Conservation (phyloP, 192 early-diverging fungal species). For the Linnemannia elongata region DNA sequence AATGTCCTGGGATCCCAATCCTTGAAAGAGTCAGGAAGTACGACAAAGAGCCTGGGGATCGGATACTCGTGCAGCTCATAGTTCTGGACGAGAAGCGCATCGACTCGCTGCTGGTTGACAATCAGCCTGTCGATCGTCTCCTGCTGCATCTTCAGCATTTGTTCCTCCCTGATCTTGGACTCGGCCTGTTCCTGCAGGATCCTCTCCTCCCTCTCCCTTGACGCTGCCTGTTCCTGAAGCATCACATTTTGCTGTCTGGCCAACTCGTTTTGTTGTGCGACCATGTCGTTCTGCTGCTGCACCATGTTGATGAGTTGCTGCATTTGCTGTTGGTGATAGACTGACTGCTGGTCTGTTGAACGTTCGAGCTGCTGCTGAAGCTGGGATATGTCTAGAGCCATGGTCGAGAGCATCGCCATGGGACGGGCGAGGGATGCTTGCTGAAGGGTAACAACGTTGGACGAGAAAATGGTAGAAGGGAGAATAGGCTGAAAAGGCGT, state of each 20-base stretch:
- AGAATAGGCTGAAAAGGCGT: no score
- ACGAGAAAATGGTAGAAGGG: no score
- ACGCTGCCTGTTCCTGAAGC: not conserved
- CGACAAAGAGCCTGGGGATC: constrained; percentile 10
- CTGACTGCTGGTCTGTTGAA: not conserved
- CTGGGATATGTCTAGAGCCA: not conserved
- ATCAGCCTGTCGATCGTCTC: constrained; percentile 1
- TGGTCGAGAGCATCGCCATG: not conserved
- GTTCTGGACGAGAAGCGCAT: constrained; percentile 16
- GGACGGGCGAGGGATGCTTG: not conserved
- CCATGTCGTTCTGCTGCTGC: no score
- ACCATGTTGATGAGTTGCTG: not conserved
- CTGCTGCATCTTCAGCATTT: constrained; percentile 2
- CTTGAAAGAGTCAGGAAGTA: not conserved
- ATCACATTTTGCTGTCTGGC: not conserved
- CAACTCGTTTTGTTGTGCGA: not conserved
- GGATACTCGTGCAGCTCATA: not conserved
- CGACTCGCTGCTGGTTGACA: not conserved
- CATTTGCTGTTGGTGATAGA: not conserved
- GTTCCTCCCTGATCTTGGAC: no score
- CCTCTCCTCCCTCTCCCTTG: not conserved
- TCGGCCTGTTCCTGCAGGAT: not conserved
- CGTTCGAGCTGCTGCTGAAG: not conserved
- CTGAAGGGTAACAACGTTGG: no score
- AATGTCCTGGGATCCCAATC: constrained; percentile 10